phyloP scores from a whole-genome alignment of 495 filamentous ascomycete genomes.

The Penicillium cosmopolitanum region DNA sequence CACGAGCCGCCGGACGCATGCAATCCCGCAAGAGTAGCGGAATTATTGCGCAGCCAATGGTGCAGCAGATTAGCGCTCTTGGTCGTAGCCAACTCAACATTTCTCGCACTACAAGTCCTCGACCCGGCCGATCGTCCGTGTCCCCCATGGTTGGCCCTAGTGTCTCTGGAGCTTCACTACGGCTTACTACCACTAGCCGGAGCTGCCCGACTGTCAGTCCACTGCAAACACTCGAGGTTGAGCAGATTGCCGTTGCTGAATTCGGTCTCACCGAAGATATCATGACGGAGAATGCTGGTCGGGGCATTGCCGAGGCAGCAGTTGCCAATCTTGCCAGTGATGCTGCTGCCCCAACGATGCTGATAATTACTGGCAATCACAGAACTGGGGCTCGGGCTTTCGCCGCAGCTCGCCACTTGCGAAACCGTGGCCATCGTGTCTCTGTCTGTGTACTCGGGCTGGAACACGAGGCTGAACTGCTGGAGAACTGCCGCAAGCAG shows the following conservation, averaged over 20 bases:
- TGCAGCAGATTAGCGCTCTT: conserved; percentile 40
- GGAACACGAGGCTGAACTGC: conserved; percentile 71
- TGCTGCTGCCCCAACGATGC: conserved; percentile 63
- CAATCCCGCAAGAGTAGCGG: conserved; percentile 66
- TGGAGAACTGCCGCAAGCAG: conserved; percentile 75
- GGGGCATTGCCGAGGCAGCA: conserved; percentile 83
- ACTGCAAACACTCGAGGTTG: conserved; percentile 84
- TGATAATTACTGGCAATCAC: conserved; percentile 87
- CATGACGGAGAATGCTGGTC: conserved; percentile 87
- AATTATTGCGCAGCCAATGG: conserved; percentile 42
- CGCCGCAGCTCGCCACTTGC: conserved; percentile 83
- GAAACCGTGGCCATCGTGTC: conserved; percentile 76
- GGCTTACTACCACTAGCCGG: conserved; percentile 63
- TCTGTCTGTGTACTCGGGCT: conserved; percentile 82
- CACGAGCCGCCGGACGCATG: conserved; percentile 48
- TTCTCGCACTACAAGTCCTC: conserved; percentile 50
- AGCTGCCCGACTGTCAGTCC: conserved; percentile 81
- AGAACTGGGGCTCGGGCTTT: conserved; percentile 82
- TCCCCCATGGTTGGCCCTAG: conserved; percentile 43
- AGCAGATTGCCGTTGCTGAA: conserved; percentile 82
- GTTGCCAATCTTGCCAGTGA: conserved; percentile 58
- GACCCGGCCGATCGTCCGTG: conserved; percentile 38
- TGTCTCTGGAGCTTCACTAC: conserved; percentile 42
- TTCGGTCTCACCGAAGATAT: conserved; percentile 86
- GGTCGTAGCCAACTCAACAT: conserved; percentile 41